These are phyloP conservation scores for Arabidopsis suecica DNA, from an alignment of 345 rosid genomes.

Conservation along the genomic window DNA sequence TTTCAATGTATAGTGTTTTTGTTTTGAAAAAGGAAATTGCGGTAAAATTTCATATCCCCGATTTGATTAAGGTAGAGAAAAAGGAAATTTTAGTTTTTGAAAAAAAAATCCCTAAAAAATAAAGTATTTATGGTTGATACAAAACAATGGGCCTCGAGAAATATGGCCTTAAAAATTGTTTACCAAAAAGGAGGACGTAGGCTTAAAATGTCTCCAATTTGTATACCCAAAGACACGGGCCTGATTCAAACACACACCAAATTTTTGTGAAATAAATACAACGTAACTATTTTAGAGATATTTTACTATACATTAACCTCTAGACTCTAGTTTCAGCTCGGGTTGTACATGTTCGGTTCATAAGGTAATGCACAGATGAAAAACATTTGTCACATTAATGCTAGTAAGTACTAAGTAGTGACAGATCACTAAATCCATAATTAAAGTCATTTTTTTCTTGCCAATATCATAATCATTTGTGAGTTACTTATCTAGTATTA, in stretches of 20 bases:
- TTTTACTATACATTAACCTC: too few relatives aligned
- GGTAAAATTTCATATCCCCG: background rate
- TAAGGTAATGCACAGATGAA: background rate
- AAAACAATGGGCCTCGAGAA: background rate
- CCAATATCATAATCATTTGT: background rate
- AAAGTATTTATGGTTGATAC: background rate
- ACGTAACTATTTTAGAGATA: background rate
- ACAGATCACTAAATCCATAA: background rate
- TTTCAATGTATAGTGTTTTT: background rate
- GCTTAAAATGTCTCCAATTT: background rate
- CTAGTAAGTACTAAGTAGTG: background rate
- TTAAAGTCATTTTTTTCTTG: background rate
- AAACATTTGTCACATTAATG: constrained; percentile 2
- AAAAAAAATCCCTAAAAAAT: background rate
- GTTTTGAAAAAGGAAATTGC: too few relatives aligned
- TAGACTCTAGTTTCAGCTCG: background rate
- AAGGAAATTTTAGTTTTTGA: background rate
- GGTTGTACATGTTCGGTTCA: constrained; percentile 3
- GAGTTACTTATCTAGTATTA: background rate
- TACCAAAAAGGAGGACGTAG: background rate
- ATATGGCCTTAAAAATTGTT: constrained; percentile 2
- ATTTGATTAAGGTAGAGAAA: background rate
- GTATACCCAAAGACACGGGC: background rate
- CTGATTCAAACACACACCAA: background rate
- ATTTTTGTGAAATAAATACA: background rate